Conservation (phyloP, 352 stramenopile species). For the Phytophthora brassicae region DNA sequence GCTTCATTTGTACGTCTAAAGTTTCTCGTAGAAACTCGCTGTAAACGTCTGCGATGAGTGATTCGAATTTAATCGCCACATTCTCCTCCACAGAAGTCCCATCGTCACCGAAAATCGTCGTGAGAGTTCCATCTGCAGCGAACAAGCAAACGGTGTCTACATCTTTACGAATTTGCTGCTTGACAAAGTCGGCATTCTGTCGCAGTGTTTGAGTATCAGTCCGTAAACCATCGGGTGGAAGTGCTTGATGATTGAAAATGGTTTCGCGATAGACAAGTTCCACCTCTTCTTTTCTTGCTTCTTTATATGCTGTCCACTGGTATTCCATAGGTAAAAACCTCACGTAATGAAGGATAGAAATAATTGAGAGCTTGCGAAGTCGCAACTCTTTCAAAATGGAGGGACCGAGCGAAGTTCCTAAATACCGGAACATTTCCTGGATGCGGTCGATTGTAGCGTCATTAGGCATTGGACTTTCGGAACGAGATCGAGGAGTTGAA, state of each 20-base stretch:
- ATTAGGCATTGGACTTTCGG: slow-evolving; percentile 18
- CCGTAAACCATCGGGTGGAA: background rate
- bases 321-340: slow-evolving; percentile 59
- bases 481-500: background rate
- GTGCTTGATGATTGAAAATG: slow-evolving; percentile 23
- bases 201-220: slow-evolving; percentile 40
- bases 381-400: slow-evolving; percentile 57
- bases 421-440: slow-evolving; percentile 69
- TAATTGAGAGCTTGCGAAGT: slow-evolving; percentile 54
- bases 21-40: slow-evolving; percentile 50
- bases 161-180: slow-evolving; percentile 72
- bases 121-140: slow-evolving; percentile 54
- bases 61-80: slow-evolving; percentile 64
- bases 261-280: slow-evolving; percentile 41
- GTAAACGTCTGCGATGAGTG: slow-evolving; percentile 63
- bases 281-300: slow-evolving; percentile 60
- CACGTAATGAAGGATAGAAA: slow-evolving; percentile 61
- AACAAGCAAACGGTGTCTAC: slow-evolving; percentile 77
- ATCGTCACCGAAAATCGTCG: slow-evolving; percentile 74
- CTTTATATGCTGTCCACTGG: slow-evolving; percentile 70
- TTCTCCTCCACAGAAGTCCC: slow-evolving; percentile 47
- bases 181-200: slow-evolving; percentile 68
- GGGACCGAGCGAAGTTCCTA: slow-evolving; percentile 48
- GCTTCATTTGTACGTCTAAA: slow-evolving; percentile 60
- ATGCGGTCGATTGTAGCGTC: slow-evolving; percentile 60